A percentile compares a stretch with the other conserved stretches of the same genome.
phyloP scores from a whole-genome alignment of 805 yeast genomes.

The Saccharomycopsis vini region DNA sequence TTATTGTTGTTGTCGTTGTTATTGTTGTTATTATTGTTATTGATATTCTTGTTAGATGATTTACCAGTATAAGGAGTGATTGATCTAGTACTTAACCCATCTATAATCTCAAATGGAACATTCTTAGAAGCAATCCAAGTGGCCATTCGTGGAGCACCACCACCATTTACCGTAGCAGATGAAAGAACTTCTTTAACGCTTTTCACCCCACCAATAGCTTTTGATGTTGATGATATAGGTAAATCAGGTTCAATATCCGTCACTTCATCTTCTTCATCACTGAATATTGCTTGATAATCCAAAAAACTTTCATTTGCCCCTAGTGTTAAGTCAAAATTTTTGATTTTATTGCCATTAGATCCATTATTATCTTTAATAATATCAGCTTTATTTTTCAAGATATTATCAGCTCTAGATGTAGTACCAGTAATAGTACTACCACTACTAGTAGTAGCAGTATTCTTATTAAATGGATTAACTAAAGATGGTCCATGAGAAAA shows the following conservation, averaged over 20 bases:
- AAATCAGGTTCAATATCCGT: slow-evolving; percentile 88
- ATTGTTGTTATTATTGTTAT: neutral
- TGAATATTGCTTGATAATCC: slow-evolving; percentile 28
- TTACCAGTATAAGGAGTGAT: slow-evolving; percentile 40
- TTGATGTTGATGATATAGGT: slow-evolving; percentile 64
- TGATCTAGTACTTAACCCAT: slow-evolving; percentile 85
- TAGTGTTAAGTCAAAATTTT: slow-evolving; percentile 13
- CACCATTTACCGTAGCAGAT: slow-evolving; percentile 55
- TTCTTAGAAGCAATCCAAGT: slow-evolving; percentile 75
- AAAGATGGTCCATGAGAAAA: neutral
- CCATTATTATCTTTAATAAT: slow-evolving; percentile 6
- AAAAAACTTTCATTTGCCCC: slow-evolving; percentile 18
- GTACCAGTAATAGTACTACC: too few relatives aligned
- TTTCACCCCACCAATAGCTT: slow-evolving; percentile 56
- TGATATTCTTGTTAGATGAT: neutral
- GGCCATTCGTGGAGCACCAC: slow-evolving; percentile 88
- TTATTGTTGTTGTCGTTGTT: slow-evolving; percentile 11
- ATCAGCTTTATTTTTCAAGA: neutral
- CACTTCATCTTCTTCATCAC: slow-evolving; percentile 68
- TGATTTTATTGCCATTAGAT: slow-evolving; percentile 14
- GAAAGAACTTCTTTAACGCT: slow-evolving; percentile 92
- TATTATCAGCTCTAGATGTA: too few relatives aligned
- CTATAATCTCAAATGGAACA: slow-evolving; percentile 89
- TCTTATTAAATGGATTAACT: neutral
- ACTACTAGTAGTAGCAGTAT: too few relatives aligned